Percentiles rank a stretch among this genome's conserved stretches.
Conservation (phyloP, 2,329 filamentous ascomycete species). For the Sarocladiaceae sp. region DNA sequence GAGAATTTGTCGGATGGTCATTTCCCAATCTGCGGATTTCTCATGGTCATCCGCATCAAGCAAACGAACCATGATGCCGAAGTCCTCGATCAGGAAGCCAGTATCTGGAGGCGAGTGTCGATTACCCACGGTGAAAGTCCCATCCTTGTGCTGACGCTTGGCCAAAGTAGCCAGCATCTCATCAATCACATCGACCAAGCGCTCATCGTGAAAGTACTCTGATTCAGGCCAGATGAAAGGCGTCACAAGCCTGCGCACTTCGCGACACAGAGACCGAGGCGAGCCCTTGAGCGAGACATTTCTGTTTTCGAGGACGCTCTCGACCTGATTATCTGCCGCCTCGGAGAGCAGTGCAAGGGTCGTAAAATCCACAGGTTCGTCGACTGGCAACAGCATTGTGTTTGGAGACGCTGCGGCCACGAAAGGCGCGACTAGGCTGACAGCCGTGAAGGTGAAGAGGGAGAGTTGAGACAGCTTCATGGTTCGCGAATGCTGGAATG, state of each 20-base stretch:
- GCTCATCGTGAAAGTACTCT: slow-evolving; percentile 14
- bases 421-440: not conserved
- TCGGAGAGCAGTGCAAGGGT: slow-evolving; percentile 11
- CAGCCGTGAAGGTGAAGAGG: not conserved
- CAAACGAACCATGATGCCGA: slow-evolving; percentile 16
- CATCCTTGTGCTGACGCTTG: slow-evolving; percentile 14
- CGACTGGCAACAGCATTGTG: not conserved
- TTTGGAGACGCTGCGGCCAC: not conserved
- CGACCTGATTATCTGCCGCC: slow-evolving; percentile 15
- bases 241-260: slow-evolving; percentile 14
- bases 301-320: slow-evolving; percentile 13
- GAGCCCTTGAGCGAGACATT: slow-evolving; percentile 9
- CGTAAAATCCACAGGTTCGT: not conserved
- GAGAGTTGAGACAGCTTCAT: not conserved
- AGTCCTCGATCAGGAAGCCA: slow-evolving; percentile 18
- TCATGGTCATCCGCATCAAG: slow-evolving; percentile 14
- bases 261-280: slow-evolving; percentile 14
- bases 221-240: slow-evolving; percentile 17
- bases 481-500: not conserved
- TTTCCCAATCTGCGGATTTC: slow-evolving; percentile 11
- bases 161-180: slow-evolving; percentile 16
- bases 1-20: slow-evolving; percentile 15
- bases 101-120: slow-evolving; percentile 18
- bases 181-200: slow-evolving; percentile 13
- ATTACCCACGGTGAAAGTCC: slow-evolving; percentile 16